Conservation (phyloP, 352 stramenopile species). For the Globisporangium splendens region DNA sequence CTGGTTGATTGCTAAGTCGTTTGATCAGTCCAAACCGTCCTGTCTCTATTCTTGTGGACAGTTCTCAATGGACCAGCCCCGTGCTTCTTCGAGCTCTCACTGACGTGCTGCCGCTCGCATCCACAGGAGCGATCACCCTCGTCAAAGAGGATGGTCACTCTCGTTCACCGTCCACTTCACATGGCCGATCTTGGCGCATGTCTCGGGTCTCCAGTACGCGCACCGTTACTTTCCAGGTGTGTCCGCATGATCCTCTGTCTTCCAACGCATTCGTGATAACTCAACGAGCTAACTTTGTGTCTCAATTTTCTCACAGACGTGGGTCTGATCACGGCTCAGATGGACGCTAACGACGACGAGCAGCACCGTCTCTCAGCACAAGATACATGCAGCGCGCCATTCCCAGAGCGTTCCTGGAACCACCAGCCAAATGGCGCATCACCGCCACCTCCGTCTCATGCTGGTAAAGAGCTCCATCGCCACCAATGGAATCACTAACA, state of each 20-base stretch:
- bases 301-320: constrained; percentile 17
- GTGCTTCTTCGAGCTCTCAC: constrained; percentile 24
- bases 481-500: neutral
- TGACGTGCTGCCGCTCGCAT: constrained; percentile 19
- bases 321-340: constrained; percentile 35
- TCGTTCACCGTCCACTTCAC: neutral
- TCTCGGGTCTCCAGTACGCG: constrained; percentile 37
- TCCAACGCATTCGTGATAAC: neutral
- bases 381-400: constrained; percentile 30
- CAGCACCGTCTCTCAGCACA: constrained; percentile 20
- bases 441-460: too few relatives aligned
- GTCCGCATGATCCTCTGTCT: constrained; percentile 21
- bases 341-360: constrained; percentile 37
- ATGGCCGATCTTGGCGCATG: constrained; percentile 13
- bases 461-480: neutral
- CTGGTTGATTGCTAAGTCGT: too few relatives aligned
- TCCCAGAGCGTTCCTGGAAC: constrained; percentile 41
- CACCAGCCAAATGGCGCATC: neutral
- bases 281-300: neutral
- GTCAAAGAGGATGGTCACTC: constrained; percentile 2
- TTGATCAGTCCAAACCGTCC: too few relatives aligned
- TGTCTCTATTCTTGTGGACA: too few relatives aligned
- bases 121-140: constrained; percentile 16
- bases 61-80: neutral
- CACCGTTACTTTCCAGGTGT: constrained; percentile 30